phyloP scores from a whole-genome alignment of 169 alveolate genomes.

The Plasmodium vivax region DNA sequence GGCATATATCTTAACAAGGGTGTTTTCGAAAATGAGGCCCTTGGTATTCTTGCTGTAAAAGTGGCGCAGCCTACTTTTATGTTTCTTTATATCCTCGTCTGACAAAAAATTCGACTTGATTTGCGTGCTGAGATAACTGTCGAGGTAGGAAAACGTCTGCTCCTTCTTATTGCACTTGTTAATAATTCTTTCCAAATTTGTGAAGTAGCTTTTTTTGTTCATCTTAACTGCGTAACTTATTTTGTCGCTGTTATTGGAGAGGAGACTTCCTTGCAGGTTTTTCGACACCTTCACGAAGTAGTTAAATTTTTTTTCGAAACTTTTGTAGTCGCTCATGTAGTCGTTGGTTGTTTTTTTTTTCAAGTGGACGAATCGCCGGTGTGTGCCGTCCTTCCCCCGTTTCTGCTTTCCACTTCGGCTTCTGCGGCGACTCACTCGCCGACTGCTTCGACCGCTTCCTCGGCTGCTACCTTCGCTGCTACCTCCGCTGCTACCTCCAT shows the following conservation, averaged over 20 bases:
- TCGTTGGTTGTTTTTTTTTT: conserved; percentile 36
- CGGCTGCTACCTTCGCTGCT: background rate
- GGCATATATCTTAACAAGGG: conserved; percentile 49
- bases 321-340: conserved; percentile 36
- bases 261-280: conserved; percentile 23
- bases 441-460: too few relatives aligned
- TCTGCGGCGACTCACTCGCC: too few relatives aligned
- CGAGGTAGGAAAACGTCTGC: conserved; percentile 18
- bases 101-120: conserved; percentile 31
- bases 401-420: background rate
- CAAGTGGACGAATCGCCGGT: background rate
- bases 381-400: background rate
- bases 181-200: conserved; percentile 45
- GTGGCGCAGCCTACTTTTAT: conserved; percentile 18
- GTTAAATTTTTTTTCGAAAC: conserved; percentile 65
- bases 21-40: conserved; percentile 49
- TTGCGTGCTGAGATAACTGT: conserved; percentile 16
- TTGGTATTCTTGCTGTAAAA: conserved; percentile 50
- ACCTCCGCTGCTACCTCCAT: background rate
- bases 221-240: conserved; percentile 6
- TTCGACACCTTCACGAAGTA: conserved; percentile 46
- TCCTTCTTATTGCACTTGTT: conserved; percentile 42
- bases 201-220: conserved; percentile 46
- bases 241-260: conserved; percentile 50
- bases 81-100: conserved; percentile 47